phyloP scores from a whole-genome alignment of 2,329 filamentous ascomycete species.

The Pseudodiploospora longispora region DNA sequence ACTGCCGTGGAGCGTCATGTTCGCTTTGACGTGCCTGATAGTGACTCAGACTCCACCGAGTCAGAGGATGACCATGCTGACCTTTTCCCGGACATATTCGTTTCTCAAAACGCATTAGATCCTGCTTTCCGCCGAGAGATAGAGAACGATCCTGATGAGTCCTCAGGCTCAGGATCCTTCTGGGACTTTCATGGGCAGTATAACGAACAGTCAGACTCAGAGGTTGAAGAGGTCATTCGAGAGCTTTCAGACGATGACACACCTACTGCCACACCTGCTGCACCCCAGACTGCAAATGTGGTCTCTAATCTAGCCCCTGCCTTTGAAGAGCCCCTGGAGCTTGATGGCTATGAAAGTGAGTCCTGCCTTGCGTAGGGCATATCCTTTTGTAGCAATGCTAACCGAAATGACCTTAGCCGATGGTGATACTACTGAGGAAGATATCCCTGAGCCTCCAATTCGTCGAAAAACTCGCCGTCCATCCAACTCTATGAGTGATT shows the following conservation, averaged over 20 bases:
- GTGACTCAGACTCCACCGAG: constrained; percentile 59
- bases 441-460: constrained; percentile 41
- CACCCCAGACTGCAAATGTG: constrained; percentile 19
- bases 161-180: constrained; percentile 49
- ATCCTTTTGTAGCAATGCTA: constrained; percentile 24
- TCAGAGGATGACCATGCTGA: constrained; percentile 54
- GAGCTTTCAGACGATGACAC: constrained; percentile 33
- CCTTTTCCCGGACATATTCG: constrained; percentile 71
- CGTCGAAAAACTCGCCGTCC: constrained; percentile 40
- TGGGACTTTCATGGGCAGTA: constrained; percentile 54
- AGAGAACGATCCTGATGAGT: constrained; percentile 56
- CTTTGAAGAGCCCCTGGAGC: constrained; percentile 31
- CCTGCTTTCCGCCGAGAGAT: constrained; percentile 66
- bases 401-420: constrained; percentile 37
- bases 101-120: constrained; percentile 66
- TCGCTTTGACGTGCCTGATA: constrained; percentile 62
- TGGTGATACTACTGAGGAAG: constrained; percentile 55
- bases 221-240: constrained; percentile 33
- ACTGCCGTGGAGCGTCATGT: constrained; percentile 52
- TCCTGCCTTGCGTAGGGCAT: constrained; percentile 19
- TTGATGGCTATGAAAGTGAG: constrained; percentile 55
- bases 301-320: constrained; percentile 18
- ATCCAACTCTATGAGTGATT: constrained; percentile 27
- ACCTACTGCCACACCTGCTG: constrained; percentile 33
- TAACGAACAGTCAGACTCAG: constrained; percentile 30